phyloP scores from a whole-genome alignment of 2,329 filamentous ascomycete species.

The Nemania diffusa region DNA sequence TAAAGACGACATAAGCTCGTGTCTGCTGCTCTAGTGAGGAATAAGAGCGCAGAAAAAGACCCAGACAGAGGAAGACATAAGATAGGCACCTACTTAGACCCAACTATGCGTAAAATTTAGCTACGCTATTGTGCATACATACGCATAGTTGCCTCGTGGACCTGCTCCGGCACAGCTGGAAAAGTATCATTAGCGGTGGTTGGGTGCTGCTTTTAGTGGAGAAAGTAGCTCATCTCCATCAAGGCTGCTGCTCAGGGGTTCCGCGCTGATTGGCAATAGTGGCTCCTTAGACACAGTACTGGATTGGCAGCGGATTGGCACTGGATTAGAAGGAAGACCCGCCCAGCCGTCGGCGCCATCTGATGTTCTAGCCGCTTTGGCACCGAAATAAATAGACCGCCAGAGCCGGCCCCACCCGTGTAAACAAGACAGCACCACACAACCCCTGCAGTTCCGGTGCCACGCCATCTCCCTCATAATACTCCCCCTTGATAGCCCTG shows the following conservation, averaged over 20 bases:
- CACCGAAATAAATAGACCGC: slow-evolving; percentile 45
- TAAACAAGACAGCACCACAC: slow-evolving; percentile 46
- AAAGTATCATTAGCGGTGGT: slow-evolving; percentile 7
- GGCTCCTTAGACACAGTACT: not conserved
- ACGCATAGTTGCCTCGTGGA: not conserved
- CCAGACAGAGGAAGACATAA: not conserved
- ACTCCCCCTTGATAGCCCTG: slow-evolving; percentile 33
- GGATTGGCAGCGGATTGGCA: slow-evolving; percentile 2
- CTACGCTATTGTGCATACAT: too few relatives aligned
- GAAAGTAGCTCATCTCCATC: slow-evolving; percentile 22
- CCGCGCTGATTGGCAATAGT: slow-evolving; percentile 9
- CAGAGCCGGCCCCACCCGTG: slow-evolving; percentile 38
- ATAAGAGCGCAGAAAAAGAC: not conserved
- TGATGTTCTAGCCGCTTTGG: slow-evolving; percentile 38
- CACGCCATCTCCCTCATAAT: slow-evolving; percentile 43
- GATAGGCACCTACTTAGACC: not conserved
- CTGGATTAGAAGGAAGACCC: not conserved
- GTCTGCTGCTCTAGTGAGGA: not conserved
- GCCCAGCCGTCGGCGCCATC: slow-evolving; percentile 17
- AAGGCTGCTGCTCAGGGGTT: slow-evolving; percentile 21
- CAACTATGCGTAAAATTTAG: not conserved
- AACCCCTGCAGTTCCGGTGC: slow-evolving; percentile 40
- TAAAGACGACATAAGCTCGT: not conserved
- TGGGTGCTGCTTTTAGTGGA: slow-evolving; percentile 12
- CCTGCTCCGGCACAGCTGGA: not conserved